Conservation (phyloP, 2,329 filamentous ascomycete genomes). For the Arthrinium puccinioides region DNA sequence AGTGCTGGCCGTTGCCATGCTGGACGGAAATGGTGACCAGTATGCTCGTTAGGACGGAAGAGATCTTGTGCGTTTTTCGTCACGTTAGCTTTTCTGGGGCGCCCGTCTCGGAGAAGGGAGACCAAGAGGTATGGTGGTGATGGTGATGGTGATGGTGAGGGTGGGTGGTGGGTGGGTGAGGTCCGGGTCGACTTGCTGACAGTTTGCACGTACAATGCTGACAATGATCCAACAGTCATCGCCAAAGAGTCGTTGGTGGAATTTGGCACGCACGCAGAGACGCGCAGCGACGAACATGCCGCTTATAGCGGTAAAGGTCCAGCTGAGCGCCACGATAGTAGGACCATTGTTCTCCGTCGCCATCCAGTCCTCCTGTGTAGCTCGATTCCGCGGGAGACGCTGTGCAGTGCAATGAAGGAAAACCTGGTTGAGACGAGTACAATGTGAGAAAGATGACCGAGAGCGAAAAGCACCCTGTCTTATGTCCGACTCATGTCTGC, state of each 20-base stretch:
- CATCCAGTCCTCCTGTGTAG: too few relatives aligned
- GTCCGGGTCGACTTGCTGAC: not conserved
- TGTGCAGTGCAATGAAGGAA: too few relatives aligned
- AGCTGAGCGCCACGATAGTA: constrained; percentile 21
- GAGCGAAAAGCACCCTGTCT: too few relatives aligned
- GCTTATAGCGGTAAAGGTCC: constrained; percentile 21
- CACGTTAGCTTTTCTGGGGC: not conserved
- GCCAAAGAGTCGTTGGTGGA: constrained; percentile 22
- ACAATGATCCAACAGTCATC: constrained; percentile 25
- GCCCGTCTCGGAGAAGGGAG: not conserved
- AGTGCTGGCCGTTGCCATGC: constrained; percentile 23
- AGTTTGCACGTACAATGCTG: constrained; percentile 10
- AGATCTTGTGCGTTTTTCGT: constrained; percentile 6
- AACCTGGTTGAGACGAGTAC: too few relatives aligned
- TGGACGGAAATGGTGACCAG: constrained; percentile 18
- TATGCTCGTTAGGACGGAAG: constrained; percentile 5
- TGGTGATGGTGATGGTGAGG: not conserved
- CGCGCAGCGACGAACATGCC: constrained; percentile 20
- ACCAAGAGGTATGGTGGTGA: not conserved
- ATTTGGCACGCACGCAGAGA: constrained; percentile 19
- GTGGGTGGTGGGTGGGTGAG: not conserved
- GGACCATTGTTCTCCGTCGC: constrained; percentile 15
- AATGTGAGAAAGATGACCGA: too few relatives aligned
- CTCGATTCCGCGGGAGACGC: too few relatives aligned
- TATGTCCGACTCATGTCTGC: too few relatives aligned